phyloP scores from a whole-genome alignment of 305 asterid species.

The Vinca major region DNA sequence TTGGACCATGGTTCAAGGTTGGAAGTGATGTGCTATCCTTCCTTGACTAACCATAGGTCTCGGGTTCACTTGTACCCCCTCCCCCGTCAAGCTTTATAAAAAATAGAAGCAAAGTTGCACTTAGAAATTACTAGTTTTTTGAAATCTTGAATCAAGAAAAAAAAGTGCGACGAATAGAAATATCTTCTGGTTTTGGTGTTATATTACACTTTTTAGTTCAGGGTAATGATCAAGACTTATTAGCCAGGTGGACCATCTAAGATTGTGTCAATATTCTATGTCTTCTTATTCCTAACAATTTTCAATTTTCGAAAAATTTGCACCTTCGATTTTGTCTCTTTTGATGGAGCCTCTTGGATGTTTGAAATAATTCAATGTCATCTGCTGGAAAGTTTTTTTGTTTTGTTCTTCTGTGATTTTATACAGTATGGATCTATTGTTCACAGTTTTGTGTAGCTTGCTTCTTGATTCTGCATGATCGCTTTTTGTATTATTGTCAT shows the following conservation, averaged over 20 bases:
- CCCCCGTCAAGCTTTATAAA: too few relatives aligned
- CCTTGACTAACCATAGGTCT: too few relatives aligned
- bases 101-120: neutral
- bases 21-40: too few relatives aligned
- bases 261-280: neutral
- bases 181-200: neutral
- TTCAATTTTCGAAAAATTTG: neutral
- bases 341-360: neutral
- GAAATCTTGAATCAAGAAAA: neutral
- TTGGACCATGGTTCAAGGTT: too few relatives aligned
- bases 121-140: neutral
- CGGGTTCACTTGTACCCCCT: too few relatives aligned
- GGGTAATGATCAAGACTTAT: neutral
- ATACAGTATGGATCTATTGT: too few relatives aligned
- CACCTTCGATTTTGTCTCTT: neutral
- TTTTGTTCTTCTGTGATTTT: too few relatives aligned
- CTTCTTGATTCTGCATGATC: neutral
- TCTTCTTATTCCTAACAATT: neutral
- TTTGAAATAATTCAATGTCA: neutral
- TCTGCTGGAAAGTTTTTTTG: neutral
- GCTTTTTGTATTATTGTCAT: neutral
- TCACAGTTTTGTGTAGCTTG: too few relatives aligned
- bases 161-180: neutral
- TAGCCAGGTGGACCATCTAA: neutral
- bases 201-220: neutral